Evolutionary conservation across 2,329 filamentous ascomycete genomes (phyloP).

Genomic region (Scleromitrula shiraiana): DNA sequence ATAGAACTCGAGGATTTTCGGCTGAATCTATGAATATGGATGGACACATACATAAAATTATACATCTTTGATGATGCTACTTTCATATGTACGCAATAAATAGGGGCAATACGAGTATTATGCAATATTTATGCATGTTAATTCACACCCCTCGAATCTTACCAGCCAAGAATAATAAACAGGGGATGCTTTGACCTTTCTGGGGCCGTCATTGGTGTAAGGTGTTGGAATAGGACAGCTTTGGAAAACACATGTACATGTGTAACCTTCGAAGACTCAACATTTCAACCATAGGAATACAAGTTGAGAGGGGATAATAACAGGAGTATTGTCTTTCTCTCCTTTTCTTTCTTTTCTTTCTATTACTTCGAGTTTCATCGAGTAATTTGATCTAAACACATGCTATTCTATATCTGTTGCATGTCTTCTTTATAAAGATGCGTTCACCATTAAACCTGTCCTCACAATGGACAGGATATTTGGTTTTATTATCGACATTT

Average conservation of each 20-base stretch:
- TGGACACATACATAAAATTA: no score
- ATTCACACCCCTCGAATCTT: background rate
- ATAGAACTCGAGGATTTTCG: no score
- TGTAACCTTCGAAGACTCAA: no score
- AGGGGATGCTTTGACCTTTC: background rate
- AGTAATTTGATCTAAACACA: no score
- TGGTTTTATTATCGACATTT: slow-evolving; percentile 51
- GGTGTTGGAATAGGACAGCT: slow-evolving; percentile 13
- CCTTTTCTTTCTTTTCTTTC: no score
- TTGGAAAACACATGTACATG: slow-evolving; percentile 11
- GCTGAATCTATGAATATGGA: no score
- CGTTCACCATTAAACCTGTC: slow-evolving; percentile 35
- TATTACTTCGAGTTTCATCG: background rate
- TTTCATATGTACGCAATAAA: no score
- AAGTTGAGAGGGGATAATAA: no score
- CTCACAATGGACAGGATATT: slow-evolving; percentile 55
- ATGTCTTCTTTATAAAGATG: slow-evolving; percentile 17
- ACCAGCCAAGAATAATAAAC: background rate
- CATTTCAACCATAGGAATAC: no score
- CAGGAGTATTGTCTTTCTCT: no score
- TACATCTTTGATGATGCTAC: no score
- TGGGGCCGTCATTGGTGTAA: slow-evolving; percentile 1
- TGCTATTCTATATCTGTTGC: no score
- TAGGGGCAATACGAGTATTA: background rate
- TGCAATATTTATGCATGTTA: background rate